These are phyloP conservation scores for Tolypocladium tropicale DNA, from an alignment of 2,329 filamentous ascomycete species.

Conservation along the genomic window DNA sequence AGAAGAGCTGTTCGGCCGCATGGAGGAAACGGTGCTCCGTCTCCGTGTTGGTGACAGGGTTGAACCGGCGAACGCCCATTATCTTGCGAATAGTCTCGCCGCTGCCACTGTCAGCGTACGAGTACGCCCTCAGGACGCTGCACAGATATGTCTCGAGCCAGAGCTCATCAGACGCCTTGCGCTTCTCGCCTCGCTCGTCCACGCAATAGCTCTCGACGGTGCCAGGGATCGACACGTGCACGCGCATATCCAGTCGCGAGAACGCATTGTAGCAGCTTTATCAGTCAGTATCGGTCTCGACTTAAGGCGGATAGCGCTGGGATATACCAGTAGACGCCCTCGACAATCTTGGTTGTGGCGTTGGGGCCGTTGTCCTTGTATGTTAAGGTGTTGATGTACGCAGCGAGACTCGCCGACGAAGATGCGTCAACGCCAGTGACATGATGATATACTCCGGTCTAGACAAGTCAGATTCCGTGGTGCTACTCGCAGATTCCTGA, in stretches of 20 bases:
- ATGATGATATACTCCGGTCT: constrained; percentile 95
- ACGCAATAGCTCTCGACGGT: constrained; percentile 96
- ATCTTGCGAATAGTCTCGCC: constrained; percentile 95
- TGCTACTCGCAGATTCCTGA: background rate
- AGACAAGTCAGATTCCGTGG: constrained; percentile 9
- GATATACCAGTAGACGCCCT: constrained; percentile 82
- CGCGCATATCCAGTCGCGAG: constrained; percentile 94
- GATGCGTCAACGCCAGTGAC: constrained; percentile 95
- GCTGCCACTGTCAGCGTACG: constrained; percentile 90
- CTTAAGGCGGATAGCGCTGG: background rate
- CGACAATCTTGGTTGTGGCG: constrained; percentile 70
- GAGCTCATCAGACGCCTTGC: constrained; percentile 82
- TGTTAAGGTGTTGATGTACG: constrained; percentile 96
- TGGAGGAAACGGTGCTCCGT: constrained; percentile 93
- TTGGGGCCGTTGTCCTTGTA: constrained; percentile 75
- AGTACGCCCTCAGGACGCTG: constrained; percentile 87
- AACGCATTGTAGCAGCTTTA: constrained; percentile 93
- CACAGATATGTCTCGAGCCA: constrained; percentile 98
- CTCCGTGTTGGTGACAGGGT: constrained; percentile 96
- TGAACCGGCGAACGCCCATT: constrained; percentile 92
- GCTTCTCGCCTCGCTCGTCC: constrained; percentile 91
- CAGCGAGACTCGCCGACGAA: constrained; percentile 89
- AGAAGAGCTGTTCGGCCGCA: constrained; percentile 90
- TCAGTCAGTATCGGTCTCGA: constrained; percentile 7
- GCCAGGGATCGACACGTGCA: constrained; percentile 93